Evolutionary conservation across 768 basidiomycete genomes (phyloP).

Genomic region (Artomyces pyxidatus): DNA sequence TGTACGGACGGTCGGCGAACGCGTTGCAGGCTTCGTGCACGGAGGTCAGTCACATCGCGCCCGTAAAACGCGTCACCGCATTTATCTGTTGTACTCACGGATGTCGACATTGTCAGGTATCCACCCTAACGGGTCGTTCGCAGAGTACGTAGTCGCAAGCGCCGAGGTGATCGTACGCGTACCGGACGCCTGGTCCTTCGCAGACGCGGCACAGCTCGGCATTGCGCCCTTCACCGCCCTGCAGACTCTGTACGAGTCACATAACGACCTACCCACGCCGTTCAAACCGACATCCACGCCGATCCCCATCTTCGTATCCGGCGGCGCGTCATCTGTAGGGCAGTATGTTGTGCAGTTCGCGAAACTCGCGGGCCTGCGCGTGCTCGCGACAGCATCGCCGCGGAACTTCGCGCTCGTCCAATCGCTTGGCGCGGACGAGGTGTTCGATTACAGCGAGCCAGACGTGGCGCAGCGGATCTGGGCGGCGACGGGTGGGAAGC

Average conservation of each 20-base stretch:
- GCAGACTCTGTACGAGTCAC: conserved; percentile 9
- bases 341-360: conserved; percentile 24
- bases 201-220: conserved; percentile 11
- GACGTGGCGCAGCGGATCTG: no score
- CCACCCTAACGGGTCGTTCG: conserved; percentile 18
- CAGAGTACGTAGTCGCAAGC: conserved; percentile 21
- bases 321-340: conserved; percentile 28
- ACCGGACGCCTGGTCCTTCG: conserved; percentile 13
- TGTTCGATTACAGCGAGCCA: no score
- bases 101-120: conserved; percentile 4
- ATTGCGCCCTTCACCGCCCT: conserved; percentile 11
- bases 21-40: conserved; percentile 21
- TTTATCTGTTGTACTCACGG: neutral
- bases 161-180: conserved; percentile 13
- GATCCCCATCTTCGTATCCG: conserved; percentile 23
- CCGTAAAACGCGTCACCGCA: no score
- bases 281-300: neutral
- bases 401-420: conserved; percentile 29
- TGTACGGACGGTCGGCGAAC: conserved; percentile 18
- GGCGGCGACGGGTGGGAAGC: no score
- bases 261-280: neutral
- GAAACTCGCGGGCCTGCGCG: conserved; percentile 23
- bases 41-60: conserved; percentile 11
- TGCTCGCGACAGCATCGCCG: conserved; percentile 28
- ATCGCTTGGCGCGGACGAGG: conserved; percentile 29